These are phyloP conservation scores for Diaporthe caulivora DNA, from an alignment of 2,329 filamentous ascomycete genomes.

Conservation along the genomic window DNA sequence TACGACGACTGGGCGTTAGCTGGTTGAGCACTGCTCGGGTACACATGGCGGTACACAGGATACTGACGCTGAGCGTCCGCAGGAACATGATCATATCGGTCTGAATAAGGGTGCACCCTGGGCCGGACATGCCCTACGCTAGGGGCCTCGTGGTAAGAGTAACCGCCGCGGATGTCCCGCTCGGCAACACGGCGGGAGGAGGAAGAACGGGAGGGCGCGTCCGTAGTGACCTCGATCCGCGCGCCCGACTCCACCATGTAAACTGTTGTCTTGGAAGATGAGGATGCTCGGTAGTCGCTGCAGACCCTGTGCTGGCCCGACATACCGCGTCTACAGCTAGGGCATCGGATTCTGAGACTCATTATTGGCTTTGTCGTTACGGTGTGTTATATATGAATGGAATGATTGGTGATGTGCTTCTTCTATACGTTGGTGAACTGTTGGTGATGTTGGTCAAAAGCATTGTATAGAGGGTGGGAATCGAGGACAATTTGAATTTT, in stretches of 20 bases:
- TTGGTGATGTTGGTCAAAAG: neutral
- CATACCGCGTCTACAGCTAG: neutral
- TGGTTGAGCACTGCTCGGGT: neutral
- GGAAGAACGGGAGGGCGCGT: neutral
- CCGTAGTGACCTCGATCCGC: conserved; percentile 1
- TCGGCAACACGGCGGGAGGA: too few species aligned
- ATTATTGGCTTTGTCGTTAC: neutral
- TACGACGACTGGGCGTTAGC: neutral
- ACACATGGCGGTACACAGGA: neutral
- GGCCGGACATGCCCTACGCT: neutral
- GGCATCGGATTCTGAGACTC: conserved; percentile 25
- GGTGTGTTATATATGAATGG: too few species aligned
- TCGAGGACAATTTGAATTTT: neutral
- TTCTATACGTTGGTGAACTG: neutral
- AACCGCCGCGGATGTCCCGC: neutral
- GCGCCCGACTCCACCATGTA: conserved; percentile 2
- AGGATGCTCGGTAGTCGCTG: neutral
- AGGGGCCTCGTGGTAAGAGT: neutral
- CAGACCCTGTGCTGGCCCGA: conserved; percentile 1
- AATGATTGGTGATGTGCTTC: neutral
- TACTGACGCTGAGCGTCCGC: neutral
- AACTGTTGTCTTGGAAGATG: neutral
- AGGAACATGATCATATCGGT: neutral
- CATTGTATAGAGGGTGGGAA: neutral
- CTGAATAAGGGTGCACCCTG: neutral